Evolutionary conservation across 2,329 filamentous ascomycete species (phyloP).

Genomic region (Claviceps cyperi): DNA sequence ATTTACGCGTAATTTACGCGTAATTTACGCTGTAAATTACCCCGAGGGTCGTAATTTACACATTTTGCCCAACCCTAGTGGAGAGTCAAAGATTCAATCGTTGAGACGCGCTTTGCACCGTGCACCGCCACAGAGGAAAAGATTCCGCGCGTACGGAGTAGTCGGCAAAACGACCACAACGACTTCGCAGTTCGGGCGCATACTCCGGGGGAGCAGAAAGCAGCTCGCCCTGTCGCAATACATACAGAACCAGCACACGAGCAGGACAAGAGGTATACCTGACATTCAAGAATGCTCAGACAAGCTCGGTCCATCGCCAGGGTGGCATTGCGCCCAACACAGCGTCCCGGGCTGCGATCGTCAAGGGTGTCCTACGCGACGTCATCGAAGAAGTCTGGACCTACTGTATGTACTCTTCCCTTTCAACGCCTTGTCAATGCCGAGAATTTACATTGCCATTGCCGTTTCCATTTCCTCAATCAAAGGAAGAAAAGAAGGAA

Average conservation of each 20-base stretch:
- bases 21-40: too few relatives aligned
- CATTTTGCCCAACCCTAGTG: too few relatives aligned
- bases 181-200: not conserved
- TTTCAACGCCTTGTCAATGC: too few relatives aligned
- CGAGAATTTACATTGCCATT: too few relatives aligned
- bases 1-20: too few relatives aligned
- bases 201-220: not conserved
- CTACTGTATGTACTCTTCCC: slow-evolving; percentile 11
- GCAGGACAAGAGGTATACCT: not conserved
- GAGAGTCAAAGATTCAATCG: too few relatives aligned
- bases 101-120: not conserved
- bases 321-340: not conserved
- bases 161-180: not conserved
- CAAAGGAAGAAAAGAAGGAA: not conserved
- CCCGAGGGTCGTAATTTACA: too few relatives aligned
- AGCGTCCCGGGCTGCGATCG: not conserved
- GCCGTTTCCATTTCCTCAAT: too few relatives aligned
- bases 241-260: not conserved
- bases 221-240: not conserved
- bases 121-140: not conserved
- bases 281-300: not conserved
- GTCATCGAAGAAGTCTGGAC: slow-evolving; percentile 11
- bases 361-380: slow-evolving; percentile 13
- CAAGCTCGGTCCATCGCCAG: not conserved
- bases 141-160: too few relatives aligned